These are phyloP conservation scores for Pseudogymnoascus sp. DNA, from an alignment of 2,329 filamentous ascomycete genomes.

Conservation along the genomic window DNA sequence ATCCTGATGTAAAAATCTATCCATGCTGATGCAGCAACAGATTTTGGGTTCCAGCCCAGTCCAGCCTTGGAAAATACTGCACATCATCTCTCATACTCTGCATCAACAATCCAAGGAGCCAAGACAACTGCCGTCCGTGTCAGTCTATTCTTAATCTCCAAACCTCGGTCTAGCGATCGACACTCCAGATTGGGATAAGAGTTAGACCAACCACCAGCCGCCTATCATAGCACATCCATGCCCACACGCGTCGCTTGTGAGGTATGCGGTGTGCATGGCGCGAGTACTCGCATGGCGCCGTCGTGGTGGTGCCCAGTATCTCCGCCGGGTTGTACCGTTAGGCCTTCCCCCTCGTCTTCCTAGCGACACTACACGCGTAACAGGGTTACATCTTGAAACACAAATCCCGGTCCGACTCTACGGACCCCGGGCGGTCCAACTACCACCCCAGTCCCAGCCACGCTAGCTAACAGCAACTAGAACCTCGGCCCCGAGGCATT, in stretches of 20 bases:
- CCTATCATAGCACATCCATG: neutral
- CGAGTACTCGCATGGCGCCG: neutral
- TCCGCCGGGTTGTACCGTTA: neutral
- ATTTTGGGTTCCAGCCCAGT: neutral
- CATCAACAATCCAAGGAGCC: neutral
- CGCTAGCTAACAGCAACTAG: neutral
- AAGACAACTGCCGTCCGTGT: neutral
- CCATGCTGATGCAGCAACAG: neutral
- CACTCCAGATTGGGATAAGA: neutral
- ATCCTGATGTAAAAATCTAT: neutral
- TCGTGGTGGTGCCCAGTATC: neutral
- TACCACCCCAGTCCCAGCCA: neutral
- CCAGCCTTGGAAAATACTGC: neutral
- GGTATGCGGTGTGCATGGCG: neutral
- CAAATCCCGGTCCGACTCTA: neutral
- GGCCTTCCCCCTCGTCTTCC: neutral
- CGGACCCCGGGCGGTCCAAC: neutral
- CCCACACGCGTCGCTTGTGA: neutral
- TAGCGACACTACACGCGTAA: too few species aligned
- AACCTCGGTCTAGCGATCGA: slow-evolving; percentile 4
- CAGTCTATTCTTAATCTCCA: neutral
- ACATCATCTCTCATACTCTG: too few species aligned
- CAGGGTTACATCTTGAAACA: neutral
- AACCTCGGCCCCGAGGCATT: slow-evolving; percentile 1
- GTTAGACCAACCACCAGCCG: neutral